Base-by-base conservation (phyloP, 306 rosid genomes). In the Macrotyloma uniflorum region DNA sequence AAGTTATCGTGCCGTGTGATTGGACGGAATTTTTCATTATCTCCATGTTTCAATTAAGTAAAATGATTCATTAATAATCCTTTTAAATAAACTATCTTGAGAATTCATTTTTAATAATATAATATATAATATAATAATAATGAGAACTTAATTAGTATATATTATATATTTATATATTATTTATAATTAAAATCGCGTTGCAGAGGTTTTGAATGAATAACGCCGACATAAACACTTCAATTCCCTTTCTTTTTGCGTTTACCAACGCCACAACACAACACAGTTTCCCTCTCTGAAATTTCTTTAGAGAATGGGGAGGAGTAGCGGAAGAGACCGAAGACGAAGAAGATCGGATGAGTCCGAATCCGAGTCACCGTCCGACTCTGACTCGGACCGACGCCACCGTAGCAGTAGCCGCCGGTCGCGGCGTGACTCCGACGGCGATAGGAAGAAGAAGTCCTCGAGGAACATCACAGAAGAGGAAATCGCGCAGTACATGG, bases 381-480 rank as follows among this genome's bases (percentile, higher is more conserved):
- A 83, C 11, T 38, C 87, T 26, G 84, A 53, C 79, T 83, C 91
- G 40, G 18, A 38, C 45, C 77, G 54, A 83, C 81, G 77, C 66
- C 78, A 73, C 73, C 84, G 84, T 19, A 80, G 82, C 58, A 75
- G 86, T 24, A 72, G 88, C 35, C 86, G 81, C 67, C 65, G 83
- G 64, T 77, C 86, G 12, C 82, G 86, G 46, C 79, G 86, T 71
- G 87, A 86, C 72, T 82, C 89, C 19, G 50, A 67, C 47, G 86
- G 86, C 46, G 84, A 77, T 30, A 88, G 79, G 80, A 88, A 72
- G 78, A 88, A 77, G 75, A 83, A 51, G 67, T 85, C 91, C 8
- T 86, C 93, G 14, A 93, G 88, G 78, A 70, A 16, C 36, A 74
- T 94, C 45, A 87, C 91, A 0, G 93, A 94, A 51, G 93, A 90